Conservation (phyloP, 2,329 filamentous ascomycete genomes). For the Seiridium unicorne region DNA sequence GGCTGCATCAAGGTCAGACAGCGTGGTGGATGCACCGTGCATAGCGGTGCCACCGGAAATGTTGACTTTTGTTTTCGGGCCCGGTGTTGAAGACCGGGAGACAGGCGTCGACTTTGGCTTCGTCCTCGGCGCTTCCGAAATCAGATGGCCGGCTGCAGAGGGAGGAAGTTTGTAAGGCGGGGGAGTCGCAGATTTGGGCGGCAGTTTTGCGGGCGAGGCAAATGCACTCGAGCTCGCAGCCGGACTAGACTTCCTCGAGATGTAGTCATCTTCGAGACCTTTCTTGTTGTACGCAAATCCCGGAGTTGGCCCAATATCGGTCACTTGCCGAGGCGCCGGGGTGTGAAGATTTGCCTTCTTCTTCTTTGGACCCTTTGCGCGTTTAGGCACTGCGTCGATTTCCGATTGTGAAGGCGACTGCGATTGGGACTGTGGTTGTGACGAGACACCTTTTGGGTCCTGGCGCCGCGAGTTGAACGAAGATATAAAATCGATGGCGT, state of each 20-base stretch:
- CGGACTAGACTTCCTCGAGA: slow-evolving; percentile 48
- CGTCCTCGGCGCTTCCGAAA: slow-evolving; percentile 71
- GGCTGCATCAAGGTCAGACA: slow-evolving; percentile 73
- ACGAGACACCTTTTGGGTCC: slow-evolving; percentile 31
- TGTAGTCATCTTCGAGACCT: slow-evolving; percentile 69
- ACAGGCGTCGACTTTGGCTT: slow-evolving; percentile 54
- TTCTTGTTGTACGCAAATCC: slow-evolving; percentile 76
- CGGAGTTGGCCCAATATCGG: slow-evolving; percentile 60
- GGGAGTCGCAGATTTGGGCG: slow-evolving; percentile 48
- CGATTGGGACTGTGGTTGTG: slow-evolving; percentile 19
- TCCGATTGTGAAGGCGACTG: slow-evolving; percentile 17
- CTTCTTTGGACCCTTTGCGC: slow-evolving; percentile 52
- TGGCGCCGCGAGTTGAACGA: slow-evolving; percentile 71
- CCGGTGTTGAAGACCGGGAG: slow-evolving; percentile 52
- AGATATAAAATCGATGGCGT: slow-evolving; percentile 73
- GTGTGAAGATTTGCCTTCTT: slow-evolving; percentile 62
- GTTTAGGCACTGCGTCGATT: slow-evolving; percentile 46
- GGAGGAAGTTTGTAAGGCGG: slow-evolving; percentile 55
- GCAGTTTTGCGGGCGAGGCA: slow-evolving; percentile 38
- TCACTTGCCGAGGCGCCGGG: slow-evolving; percentile 60
- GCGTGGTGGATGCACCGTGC: slow-evolving; percentile 74
- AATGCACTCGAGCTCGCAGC: slow-evolving; percentile 35
- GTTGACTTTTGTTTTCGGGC: slow-evolving; percentile 63
- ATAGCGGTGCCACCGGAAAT: slow-evolving; percentile 78
- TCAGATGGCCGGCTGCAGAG: slow-evolving; percentile 73